A percentile compares a stretch with the other conserved stretches of the same genome.
Conservation (phyloP, 225 moss, liverwort and hornwort genomes). For the Thuidium tamariscinum region DNA sequence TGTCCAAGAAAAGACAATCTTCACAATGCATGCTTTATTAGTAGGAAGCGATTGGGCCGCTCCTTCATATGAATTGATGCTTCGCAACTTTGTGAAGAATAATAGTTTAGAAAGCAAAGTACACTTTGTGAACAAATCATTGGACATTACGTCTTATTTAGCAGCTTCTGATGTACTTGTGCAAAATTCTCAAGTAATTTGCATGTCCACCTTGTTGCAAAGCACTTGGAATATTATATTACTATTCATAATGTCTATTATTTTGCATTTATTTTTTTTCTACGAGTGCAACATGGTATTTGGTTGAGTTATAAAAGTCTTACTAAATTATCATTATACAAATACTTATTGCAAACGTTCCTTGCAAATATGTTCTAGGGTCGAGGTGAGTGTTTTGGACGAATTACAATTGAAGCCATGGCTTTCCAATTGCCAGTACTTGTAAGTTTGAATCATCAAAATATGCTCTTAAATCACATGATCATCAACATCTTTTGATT, state of each 20-base stretch:
- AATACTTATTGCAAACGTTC: neutral
- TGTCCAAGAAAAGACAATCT: neutral
- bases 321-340: neutral
- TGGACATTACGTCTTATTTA: slow-evolving; percentile 19
- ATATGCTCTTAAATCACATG: neutral
- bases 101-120: slow-evolving; percentile 2
- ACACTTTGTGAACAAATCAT: slow-evolving; percentile 33
- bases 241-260: too few relatives aligned
- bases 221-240: fast-evolving
- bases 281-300: neutral
- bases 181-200: slow-evolving; percentile 36
- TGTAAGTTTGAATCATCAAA: neutral
- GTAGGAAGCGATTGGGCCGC: slow-evolving; percentile 37
- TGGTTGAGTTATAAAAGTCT: fast-evolving
- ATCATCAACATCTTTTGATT: neutral
- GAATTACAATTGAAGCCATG: slow-evolving; percentile 54
- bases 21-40: slow-evolving; percentile 16
- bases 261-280: neutral
- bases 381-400: slow-evolving; percentile 47
- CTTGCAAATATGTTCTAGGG: neutral
- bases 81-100: slow-evolving; percentile 16
- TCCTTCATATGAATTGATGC: slow-evolving; percentile 17
- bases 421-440: slow-evolving; percentile 38
- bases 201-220: neutral
- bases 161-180: slow-evolving; percentile 33